Percentiles rank a stretch among this genome's conserved stretches.
These are phyloP conservation scores for Globisporangium okanoganense DNA, from an alignment of 352 stramenopile genomes.

Conservation along the genomic window DNA sequence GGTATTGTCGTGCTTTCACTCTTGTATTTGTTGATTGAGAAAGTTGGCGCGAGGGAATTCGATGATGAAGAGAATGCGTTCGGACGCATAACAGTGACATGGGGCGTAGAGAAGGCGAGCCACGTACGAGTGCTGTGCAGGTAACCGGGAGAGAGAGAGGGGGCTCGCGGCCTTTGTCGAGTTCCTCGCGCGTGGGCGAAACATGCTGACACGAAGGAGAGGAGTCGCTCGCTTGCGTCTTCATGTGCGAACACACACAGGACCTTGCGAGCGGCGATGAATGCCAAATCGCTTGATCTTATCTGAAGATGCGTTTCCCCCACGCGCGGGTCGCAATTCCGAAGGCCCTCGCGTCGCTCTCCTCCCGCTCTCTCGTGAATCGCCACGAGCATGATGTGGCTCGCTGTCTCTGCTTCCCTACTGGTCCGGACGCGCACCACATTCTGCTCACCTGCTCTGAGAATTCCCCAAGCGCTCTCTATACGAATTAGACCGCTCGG, in stretches of 20 bases:
- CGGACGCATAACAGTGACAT: not conserved
- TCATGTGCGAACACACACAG: not conserved
- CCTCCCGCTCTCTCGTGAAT: not conserved
- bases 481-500: not conserved
- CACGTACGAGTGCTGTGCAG: not conserved
- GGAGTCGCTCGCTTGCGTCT: conserved; percentile 23
- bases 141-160: not conserved
- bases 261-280: conserved; percentile 32
- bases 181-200: conserved; percentile 16
- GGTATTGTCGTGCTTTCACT: conserved; percentile 24
- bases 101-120: not conserved
- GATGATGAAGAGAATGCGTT: conserved; percentile 37
- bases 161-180: conserved; percentile 16
- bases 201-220: conserved; percentile 29
- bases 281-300: conserved; percentile 90
- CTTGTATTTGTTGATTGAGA: conserved; percentile 12
- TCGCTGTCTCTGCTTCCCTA: not conserved
- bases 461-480: conserved; percentile 16
- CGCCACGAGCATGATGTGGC: not conserved
- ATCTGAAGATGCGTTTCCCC: conserved; percentile 41
- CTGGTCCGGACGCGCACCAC: not conserved
- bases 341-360: conserved; percentile 8
- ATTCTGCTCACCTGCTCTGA: conserved; percentile 25
- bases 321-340: conserved; percentile 12
- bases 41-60: conserved; percentile 17